Conservation (phyloP, 2,329 filamentous ascomycete genomes). For the Beauveria varroae region DNA sequence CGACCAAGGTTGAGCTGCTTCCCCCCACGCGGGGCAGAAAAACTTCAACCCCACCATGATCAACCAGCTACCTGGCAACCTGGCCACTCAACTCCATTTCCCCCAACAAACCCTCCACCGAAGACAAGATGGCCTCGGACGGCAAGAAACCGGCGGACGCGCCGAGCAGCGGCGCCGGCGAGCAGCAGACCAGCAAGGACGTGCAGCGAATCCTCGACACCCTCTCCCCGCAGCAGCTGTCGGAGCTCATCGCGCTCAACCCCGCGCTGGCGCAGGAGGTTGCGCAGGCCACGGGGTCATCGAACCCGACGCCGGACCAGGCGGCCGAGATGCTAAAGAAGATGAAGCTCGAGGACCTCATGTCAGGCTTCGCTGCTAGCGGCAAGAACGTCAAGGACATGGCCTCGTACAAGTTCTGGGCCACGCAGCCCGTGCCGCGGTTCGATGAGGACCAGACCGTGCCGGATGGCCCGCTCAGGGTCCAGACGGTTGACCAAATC, state of each 20-base stretch:
- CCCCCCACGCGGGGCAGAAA: neutral
- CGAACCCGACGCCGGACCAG: constrained; percentile 31
- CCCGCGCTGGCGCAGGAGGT: constrained; percentile 61
- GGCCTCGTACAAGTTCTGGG: constrained; percentile 97
- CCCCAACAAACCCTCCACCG: neutral
- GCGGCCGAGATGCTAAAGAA: constrained; percentile 50
- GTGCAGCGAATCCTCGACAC: constrained; percentile 45
- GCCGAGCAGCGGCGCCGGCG: constrained; percentile 24
- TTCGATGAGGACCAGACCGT: constrained; percentile 56
- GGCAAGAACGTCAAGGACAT: constrained; percentile 94
- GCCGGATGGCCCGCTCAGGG: constrained; percentile 76
- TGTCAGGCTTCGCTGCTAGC: constrained; percentile 66
- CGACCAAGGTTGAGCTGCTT: too few species aligned
- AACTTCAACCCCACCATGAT: constrained; percentile 11
- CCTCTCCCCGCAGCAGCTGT: constrained; percentile 49
- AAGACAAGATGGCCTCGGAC: constrained; percentile 22
- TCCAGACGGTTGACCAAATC: constrained; percentile 71
- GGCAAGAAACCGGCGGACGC: constrained; percentile 28
- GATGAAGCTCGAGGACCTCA: constrained; percentile 61
- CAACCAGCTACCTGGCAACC: constrained; percentile 2
- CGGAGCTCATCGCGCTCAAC: constrained; percentile 64
- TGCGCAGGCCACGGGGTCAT: constrained; percentile 27
- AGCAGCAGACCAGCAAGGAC: constrained; percentile 25
- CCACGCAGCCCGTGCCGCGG: constrained; percentile 87
- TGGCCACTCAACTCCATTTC: neutral